Base-by-base conservation (phyloP, 495 filamentous ascomycete genomes). In the Penicillium soppii region DNA sequence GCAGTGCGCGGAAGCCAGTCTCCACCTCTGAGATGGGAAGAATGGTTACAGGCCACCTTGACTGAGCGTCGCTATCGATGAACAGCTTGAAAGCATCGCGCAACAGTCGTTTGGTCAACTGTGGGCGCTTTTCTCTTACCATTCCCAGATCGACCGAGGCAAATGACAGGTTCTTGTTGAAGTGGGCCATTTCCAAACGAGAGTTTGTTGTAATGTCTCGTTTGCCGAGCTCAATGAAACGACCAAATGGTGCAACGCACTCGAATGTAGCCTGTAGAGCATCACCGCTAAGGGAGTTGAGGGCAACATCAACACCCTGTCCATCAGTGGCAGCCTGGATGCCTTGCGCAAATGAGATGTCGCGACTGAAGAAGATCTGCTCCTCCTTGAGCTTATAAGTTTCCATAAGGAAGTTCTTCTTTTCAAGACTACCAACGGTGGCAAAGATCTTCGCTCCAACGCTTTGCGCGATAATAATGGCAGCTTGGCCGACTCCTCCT, bases 401-500 rank as follows among this genome's bases (percentile, higher is more conserved):
- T 1, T 65, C 43, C 25, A 59, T 55, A 6, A 82, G 53, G 30
- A 75, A 70, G 1, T 64, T 40, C 15, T 70, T 62, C 62, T 82
- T 80, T 21, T 74, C 72, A 0, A 56, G 15, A 4, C 62, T 73
- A 2, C 83, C 75, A 1, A 85, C 83, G 0, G 85, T 87, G 0
- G 69, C 79, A 53, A 76, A 86, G 16, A 87, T 73, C 41, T 83
- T 76, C 7, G 83, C 79, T 1, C 79, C 80, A 21, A 81, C 53
- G 54, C 73, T 73, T 40, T 84, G 75, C 0, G 82, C 80, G 7
- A 88, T 50, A 15, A 62, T 64, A 50, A 86, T 84, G 10, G 84
- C 79, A 2, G 83, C 84, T 60, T 86, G 82, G 7, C 83, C 83
- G 8, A 85, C 76, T 1, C 75, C 78, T 22, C 82, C 81, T 6